These are phyloP conservation scores for Phytophthora pisi DNA, from an alignment of 352 stramenopile genomes.

Conservation along the genomic window DNA sequence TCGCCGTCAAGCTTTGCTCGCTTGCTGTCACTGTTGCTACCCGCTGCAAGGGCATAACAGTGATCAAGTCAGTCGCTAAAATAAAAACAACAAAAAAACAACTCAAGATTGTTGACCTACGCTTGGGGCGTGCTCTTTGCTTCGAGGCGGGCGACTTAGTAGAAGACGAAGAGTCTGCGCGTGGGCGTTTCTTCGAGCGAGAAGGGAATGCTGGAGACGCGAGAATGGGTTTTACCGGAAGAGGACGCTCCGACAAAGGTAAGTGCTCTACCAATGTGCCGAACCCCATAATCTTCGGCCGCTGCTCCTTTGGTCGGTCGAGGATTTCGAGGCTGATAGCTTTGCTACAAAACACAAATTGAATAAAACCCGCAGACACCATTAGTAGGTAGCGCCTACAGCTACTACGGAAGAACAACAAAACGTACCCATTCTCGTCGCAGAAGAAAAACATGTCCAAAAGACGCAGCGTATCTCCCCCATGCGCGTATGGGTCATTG, in stretches of 20 bases:
- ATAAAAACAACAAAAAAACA: neutral
- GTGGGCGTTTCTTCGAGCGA: constrained; percentile 71
- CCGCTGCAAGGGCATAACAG: constrained; percentile 3
- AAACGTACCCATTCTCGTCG: constrained; percentile 78
- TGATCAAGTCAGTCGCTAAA: neutral
- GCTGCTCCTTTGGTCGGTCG: constrained; percentile 73
- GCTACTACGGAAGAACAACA: neutral
- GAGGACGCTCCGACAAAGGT: constrained; percentile 56
- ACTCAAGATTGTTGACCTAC: constrained; percentile 7
- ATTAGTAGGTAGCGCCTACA: neutral
- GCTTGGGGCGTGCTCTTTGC: constrained; percentile 26
- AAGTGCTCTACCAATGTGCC: constrained; percentile 82
- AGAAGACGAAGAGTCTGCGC: constrained; percentile 47
- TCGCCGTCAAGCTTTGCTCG: constrained; percentile 36
- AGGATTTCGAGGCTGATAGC: constrained; percentile 82
- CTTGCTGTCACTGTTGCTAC: constrained; percentile 25
- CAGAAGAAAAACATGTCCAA: constrained; percentile 90
- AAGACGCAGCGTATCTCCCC: constrained; percentile 71
- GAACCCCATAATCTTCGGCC: constrained; percentile 85
- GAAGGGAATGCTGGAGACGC: constrained; percentile 78
- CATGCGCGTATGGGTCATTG: constrained; percentile 69
- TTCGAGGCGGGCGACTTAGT: constrained; percentile 31
- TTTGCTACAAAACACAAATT: constrained; percentile 44
- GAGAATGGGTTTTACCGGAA: constrained; percentile 73
- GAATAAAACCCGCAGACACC: neutral